Conservation (phyloP, 2,329 filamentous ascomycete species). For the Lasiodiplodia gonubiensis region DNA sequence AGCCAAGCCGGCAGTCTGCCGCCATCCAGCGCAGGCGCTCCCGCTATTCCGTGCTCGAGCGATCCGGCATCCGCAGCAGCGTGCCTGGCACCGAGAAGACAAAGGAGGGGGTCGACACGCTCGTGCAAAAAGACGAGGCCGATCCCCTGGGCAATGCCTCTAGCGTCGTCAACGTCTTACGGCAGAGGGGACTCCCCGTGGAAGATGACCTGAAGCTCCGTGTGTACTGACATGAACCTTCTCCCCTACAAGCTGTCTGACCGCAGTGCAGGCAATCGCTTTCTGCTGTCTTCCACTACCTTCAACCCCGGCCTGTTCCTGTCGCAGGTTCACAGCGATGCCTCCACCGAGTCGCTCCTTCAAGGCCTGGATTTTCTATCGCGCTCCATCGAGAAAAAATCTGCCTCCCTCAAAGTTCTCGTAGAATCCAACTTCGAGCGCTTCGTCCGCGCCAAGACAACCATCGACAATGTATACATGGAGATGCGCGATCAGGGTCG, state of each 20-base stretch:
- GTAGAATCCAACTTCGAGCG: constrained; percentile 98
- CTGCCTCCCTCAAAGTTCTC: constrained; percentile 90
- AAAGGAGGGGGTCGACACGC: constrained; percentile 71
- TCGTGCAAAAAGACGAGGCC: constrained; percentile 88
- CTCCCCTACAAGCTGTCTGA: not conserved
- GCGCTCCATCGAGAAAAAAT: constrained; percentile 95
- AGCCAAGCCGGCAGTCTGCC: constrained; percentile 30
- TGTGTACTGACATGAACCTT: constrained; percentile 50
- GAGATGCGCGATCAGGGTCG: constrained; percentile 84
- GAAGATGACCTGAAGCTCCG: constrained; percentile 83
- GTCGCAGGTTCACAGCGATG: constrained; percentile 86
- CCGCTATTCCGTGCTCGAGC: constrained; percentile 83
- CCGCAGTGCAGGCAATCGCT: constrained; percentile 74
- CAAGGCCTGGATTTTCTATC: constrained; percentile 85
- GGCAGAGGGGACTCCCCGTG: constrained; percentile 75
- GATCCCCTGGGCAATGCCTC: constrained; percentile 89
- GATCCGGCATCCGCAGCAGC: constrained; percentile 70
- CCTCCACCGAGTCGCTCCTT: constrained; percentile 80
- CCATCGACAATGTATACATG: constrained; percentile 97
- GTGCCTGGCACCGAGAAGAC: constrained; percentile 72
- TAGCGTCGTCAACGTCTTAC: constrained; percentile 82
- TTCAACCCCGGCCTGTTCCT: constrained; percentile 93
- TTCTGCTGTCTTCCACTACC: constrained; percentile 91
- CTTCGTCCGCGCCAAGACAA: constrained; percentile 95
- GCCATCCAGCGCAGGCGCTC: constrained; percentile 49